Percentiles rank a stretch among this genome's conserved stretches.
Conservation (phyloP, 176 grass and related monocot species). For the Oryza glaberrima region DNA sequence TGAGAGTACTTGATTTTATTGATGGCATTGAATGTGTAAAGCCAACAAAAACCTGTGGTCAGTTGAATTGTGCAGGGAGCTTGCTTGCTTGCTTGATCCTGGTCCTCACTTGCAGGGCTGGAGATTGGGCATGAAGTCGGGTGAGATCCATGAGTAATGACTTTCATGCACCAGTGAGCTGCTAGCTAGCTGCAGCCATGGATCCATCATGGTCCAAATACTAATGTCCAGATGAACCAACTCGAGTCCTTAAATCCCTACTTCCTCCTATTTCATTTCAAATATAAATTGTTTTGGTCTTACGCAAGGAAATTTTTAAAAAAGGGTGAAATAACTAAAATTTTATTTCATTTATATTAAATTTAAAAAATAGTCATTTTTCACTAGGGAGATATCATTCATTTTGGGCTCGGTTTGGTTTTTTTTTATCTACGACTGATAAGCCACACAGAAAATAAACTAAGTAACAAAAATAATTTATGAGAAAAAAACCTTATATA, state of each 20-base stretch:
- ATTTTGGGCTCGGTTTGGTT: too few species aligned
- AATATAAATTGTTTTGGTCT: not conserved
- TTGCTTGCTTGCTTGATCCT: not conserved
- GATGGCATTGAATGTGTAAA: conserved; percentile 57
- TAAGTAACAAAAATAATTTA: too few species aligned
- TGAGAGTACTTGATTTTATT: conserved; percentile 41
- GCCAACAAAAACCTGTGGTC: conserved; percentile 53
- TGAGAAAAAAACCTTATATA: too few species aligned
- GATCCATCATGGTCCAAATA: not conserved
- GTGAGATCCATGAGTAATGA: not conserved
- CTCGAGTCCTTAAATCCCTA: not conserved
- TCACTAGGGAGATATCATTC: too few species aligned
- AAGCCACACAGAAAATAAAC: too few species aligned
- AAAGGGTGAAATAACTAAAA: not conserved
- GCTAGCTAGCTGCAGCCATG: not conserved
- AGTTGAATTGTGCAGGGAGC: conserved; percentile 47
- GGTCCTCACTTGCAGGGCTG: not conserved
- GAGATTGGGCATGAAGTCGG: not conserved
- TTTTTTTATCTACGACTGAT: too few species aligned
- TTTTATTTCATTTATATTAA: too few species aligned
- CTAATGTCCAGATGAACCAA: not conserved
- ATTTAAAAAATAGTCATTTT: too few species aligned
- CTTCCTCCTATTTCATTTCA: not conserved
- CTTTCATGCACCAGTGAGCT: not conserved
- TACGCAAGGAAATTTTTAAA: not conserved